Conservation (phyloP, 805 yeast genomes). For the Candida lessepsii region DNA sequence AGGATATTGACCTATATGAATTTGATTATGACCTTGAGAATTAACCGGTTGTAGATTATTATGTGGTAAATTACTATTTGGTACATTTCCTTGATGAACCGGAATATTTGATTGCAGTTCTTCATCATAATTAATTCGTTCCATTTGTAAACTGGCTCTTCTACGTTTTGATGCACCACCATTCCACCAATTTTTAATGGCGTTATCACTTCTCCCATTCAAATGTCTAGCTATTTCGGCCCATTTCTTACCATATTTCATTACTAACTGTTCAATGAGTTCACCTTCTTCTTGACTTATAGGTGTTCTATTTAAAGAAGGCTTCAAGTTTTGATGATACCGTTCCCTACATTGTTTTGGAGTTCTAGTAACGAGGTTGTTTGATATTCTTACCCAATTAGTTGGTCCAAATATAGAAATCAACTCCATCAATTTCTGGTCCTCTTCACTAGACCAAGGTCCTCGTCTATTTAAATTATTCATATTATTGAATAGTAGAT, state of each 20-base stretch:
- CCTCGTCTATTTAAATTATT: conserved; percentile 53
- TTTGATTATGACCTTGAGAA: not conserved
- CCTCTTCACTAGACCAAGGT: conserved; percentile 90
- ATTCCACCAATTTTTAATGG: conserved; percentile 95
- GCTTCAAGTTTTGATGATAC: conserved; percentile 88
- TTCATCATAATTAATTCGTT: not conserved
- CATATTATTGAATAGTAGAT: not conserved
- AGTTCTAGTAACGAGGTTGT: conserved; percentile 68
- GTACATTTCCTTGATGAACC: no score
- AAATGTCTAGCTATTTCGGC: conserved; percentile 89
- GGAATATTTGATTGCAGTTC: not conserved
- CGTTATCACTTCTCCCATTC: conserved; percentile 85
- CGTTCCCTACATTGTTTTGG: conserved; percentile 93
- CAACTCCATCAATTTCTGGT: conserved; percentile 64
- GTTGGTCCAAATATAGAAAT: conserved; percentile 73
- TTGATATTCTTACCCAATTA: conserved; percentile 87
- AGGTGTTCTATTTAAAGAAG: conserved; percentile 76
- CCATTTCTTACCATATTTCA: conserved; percentile 84
- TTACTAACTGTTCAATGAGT: conserved; percentile 75
- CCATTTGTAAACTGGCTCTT: conserved; percentile 32
- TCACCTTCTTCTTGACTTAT: conserved; percentile 83
- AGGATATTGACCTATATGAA: not conserved
- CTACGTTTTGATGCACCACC: conserved; percentile 87
- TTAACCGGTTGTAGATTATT: not conserved
- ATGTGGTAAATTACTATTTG: no score